Evolutionary conservation across 768 basidiomycete species (phyloP).

Genomic region (Candolleomyces aberdarensis): DNA sequence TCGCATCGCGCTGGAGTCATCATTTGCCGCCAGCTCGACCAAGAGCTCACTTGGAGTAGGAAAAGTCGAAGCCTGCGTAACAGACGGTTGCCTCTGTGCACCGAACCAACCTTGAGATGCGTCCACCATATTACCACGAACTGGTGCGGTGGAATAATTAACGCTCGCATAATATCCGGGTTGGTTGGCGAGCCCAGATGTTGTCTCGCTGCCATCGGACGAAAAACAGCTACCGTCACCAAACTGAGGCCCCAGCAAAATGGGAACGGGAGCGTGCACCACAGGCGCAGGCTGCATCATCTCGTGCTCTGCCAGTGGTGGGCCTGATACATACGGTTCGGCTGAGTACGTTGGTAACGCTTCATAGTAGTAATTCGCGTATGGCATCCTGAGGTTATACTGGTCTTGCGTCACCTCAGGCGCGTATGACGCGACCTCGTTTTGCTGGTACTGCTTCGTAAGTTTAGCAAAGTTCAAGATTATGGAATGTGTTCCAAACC

Average conservation of each 20-base stretch:
- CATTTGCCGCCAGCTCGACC: slow-evolving; percentile 31
- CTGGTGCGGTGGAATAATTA: too few relatives aligned
- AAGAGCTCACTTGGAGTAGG: slow-evolving; percentile 67
- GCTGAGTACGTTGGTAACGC: neutral
- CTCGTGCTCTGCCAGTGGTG: neutral
- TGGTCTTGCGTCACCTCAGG: too few relatives aligned
- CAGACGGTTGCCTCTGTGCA: neutral
- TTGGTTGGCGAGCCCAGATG: too few relatives aligned
- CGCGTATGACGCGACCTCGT: neutral
- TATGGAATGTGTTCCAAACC: neutral
- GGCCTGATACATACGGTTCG: neutral
- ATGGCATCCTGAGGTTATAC: too few relatives aligned
- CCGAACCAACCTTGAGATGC: neutral
- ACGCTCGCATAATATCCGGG: too few relatives aligned
- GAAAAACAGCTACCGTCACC: neutral
- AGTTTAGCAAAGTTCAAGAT: neutral
- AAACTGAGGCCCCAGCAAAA: neutral
- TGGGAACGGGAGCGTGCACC: slow-evolving; percentile 9
- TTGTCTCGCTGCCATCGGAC: neutral
- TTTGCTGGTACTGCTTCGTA: neutral
- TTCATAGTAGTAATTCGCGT: neutral
- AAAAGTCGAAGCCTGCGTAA: slow-evolving; percentile 34
- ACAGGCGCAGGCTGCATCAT: slow-evolving; percentile 2
- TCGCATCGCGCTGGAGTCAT: neutral
- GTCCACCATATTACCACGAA: too few relatives aligned